Conservation (phyloP, 352 stramenopile species). For the Globisporangium paddicum region DNA sequence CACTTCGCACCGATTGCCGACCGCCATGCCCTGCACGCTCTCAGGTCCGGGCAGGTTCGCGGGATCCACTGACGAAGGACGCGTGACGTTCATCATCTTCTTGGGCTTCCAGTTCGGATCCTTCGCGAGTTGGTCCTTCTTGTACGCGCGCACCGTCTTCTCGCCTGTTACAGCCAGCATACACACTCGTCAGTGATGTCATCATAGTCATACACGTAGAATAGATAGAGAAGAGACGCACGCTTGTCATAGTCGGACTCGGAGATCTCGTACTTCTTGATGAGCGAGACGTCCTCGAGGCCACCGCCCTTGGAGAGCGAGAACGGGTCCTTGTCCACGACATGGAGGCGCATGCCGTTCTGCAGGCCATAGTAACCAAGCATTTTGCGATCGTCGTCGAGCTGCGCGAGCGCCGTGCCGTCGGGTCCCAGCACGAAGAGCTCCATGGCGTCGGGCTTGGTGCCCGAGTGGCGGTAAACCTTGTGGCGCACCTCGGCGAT, state of each 20-base stretch:
- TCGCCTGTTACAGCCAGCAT: conserved; percentile 50
- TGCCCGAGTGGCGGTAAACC: conserved; percentile 95
- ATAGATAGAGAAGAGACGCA: conserved; percentile 22
- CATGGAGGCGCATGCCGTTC: conserved; percentile 93
- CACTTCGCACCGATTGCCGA: conserved; percentile 97
- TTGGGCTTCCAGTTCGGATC: conserved; percentile 95
- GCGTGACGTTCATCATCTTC: conserved; percentile 50
- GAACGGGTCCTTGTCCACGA: conserved; percentile 96
- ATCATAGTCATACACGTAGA: background rate
- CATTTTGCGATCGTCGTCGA: conserved; percentile 80
- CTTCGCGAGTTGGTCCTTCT: conserved; percentile 92
- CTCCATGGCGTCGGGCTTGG: conserved; percentile 88
- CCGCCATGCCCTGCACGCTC: conserved; percentile 75
- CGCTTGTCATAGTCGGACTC: conserved; percentile 99
- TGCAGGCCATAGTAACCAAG: conserved; percentile 90
- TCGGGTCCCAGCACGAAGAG: conserved; percentile 57
- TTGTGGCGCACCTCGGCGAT: conserved; percentile 88
- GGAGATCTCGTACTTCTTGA: conserved; percentile 98
- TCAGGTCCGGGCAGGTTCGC: conserved; percentile 50
- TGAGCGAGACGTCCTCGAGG: conserved; percentile 95
- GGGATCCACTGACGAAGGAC: conserved; percentile 24
- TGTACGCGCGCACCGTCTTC: conserved; percentile 97
- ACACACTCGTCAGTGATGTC: background rate
- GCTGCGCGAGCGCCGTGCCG: conserved; percentile 31
- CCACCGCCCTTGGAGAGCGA: conserved; percentile 92